A percentile compares a stretch with the other conserved stretches of the same genome.
Evolutionary conservation across 495 filamentous ascomycete genomes (phyloP).

Genomic region (Lasiosphaeriaceae sp.): DNA sequence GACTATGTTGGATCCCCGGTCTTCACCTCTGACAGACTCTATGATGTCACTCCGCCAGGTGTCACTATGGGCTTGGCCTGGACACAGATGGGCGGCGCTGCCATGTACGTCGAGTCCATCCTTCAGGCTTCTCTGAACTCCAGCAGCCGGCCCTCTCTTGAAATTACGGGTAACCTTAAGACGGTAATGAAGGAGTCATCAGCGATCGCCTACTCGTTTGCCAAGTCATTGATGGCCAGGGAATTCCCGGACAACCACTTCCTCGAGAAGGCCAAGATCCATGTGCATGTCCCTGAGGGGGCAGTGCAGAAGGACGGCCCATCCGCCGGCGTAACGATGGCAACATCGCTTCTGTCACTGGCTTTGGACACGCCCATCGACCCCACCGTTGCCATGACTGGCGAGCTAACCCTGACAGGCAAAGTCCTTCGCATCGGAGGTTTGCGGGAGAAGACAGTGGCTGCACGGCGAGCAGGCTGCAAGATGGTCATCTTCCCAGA

Average conservation of each 20-base stretch:
- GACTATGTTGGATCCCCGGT: slow-evolving; percentile 97
- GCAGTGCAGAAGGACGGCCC: slow-evolving; percentile 96
- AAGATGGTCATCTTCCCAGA: slow-evolving; percentile 93
- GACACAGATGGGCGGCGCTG: slow-evolving; percentile 97
- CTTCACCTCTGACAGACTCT: slow-evolving; percentile 93
- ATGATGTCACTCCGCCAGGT: slow-evolving; percentile 91
- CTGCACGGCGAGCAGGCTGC: slow-evolving; percentile 87
- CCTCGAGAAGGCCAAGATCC: slow-evolving; percentile 93
- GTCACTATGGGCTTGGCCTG: slow-evolving; percentile 98
- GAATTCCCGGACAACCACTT: slow-evolving; percentile 86
- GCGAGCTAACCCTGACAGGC: slow-evolving; percentile 94
- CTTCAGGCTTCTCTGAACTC: slow-evolving; percentile 73
- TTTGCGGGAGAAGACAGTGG: slow-evolving; percentile 97
- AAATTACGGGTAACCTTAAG: slow-evolving; percentile 92
- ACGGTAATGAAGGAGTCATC: slow-evolving; percentile 98
- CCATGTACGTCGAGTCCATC: slow-evolving; percentile 96
- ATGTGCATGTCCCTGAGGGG: slow-evolving; percentile 96
- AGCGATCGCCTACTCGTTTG: slow-evolving; percentile 90
- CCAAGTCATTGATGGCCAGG: slow-evolving; percentile 81
- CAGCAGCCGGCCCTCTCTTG: slow-evolving; percentile 69
- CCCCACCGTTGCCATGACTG: slow-evolving; percentile 94
- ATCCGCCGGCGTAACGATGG: slow-evolving; percentile 95
- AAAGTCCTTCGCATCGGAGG: slow-evolving; percentile 97
- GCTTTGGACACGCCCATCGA: slow-evolving; percentile 74
- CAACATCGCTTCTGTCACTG: slow-evolving; percentile 81